Evolutionary conservation across 2,329 filamentous ascomycete genomes (phyloP).

Genomic region (Westerdykella ornata): DNA sequence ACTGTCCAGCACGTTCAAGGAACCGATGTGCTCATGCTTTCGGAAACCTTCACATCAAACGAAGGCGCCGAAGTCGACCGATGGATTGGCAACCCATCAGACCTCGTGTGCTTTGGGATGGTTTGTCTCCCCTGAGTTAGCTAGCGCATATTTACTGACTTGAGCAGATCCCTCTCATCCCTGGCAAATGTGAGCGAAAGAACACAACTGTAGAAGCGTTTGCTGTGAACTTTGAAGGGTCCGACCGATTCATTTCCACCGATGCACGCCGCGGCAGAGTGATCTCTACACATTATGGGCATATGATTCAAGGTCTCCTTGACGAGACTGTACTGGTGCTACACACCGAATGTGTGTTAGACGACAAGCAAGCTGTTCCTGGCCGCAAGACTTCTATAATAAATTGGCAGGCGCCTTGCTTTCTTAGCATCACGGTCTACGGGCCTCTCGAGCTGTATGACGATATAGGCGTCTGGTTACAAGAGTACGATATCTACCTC

Average conservation of each 20-base stretch:
- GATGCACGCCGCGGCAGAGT: background rate
- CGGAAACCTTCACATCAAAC: too few relatives aligned
- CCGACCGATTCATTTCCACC: constrained; percentile 3
- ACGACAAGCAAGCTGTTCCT: background rate
- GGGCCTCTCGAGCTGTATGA: constrained; percentile 16
- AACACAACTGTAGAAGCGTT: background rate
- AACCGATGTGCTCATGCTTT: too few relatives aligned
- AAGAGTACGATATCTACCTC: constrained; percentile 13
- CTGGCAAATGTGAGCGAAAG: constrained; percentile 2
- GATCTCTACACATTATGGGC: constrained; percentile 6
- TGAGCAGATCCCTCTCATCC: constrained; percentile 1
- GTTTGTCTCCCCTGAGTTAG: constrained; percentile 7
- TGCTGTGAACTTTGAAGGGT: constrained; percentile 1
- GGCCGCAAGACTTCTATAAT: background rate
- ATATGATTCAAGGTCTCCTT: constrained; percentile 11
- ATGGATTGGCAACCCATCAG: background rate
- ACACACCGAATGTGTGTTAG: constrained; percentile 1
- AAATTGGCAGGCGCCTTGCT: constrained; percentile 2
- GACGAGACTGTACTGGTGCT: constrained; percentile 2
- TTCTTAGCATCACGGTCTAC: constrained; percentile 9
- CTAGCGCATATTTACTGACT: background rate
- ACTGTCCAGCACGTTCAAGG: too few relatives aligned
- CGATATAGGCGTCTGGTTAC: constrained; percentile 20
- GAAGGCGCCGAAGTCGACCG: too few relatives aligned
- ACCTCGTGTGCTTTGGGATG: constrained; percentile 16